Evolutionary conservation across 108 stramenopile genomes (phyloP), one percentile per base, ranked within the genome.

Genomic region (Skeletonema marinoi): DNA sequence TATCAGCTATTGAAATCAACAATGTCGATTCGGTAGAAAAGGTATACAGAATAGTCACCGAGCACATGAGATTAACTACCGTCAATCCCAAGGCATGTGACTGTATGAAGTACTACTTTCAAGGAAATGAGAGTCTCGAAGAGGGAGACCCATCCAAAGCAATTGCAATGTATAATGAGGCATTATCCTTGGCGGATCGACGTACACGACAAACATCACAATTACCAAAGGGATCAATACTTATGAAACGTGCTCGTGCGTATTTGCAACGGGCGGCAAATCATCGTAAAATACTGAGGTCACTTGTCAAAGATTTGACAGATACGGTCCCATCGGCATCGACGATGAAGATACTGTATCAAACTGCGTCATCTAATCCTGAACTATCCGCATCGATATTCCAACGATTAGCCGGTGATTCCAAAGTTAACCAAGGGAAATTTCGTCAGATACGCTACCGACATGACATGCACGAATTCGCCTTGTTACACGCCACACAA

Each of bases 11-110:
- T 21, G 92, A 89, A 68, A 72, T 90, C 11, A 73, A 46, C 21
- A 89, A 89, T 77, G 91, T 95, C 4, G 90, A 95, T 76, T 90
- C 90, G 13, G 89, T 95, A 1, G 93, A 92, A 17, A 95, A 95
- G 73, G 90, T 91, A 0, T 92, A 90, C 36, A 87, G 90, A 10
- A 86, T 92, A 29, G 65, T 95, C 35, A 90, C 93, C 38, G 87
- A 85, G 78, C 89, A 95, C 71, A 81, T 95, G 82, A 80, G 78
- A 68, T 42, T 94, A 61, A 29, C 82, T 66, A 63, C 79, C 16
- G 78, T 92, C 50, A 86, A 84, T 61, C 59, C 60, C 13, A 83
- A 81, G 46, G 83, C 84, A 10, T 88, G 91, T 60, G 90, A 89
- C 64, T 92, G 90, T 69, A 81, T 95, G 61, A 89, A 83, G 62